Evolutionary conservation across 805 yeast genomes (phyloP), one percentile per base, ranked within the genome.

Genomic region (Candida cerambycidarum): DNA sequence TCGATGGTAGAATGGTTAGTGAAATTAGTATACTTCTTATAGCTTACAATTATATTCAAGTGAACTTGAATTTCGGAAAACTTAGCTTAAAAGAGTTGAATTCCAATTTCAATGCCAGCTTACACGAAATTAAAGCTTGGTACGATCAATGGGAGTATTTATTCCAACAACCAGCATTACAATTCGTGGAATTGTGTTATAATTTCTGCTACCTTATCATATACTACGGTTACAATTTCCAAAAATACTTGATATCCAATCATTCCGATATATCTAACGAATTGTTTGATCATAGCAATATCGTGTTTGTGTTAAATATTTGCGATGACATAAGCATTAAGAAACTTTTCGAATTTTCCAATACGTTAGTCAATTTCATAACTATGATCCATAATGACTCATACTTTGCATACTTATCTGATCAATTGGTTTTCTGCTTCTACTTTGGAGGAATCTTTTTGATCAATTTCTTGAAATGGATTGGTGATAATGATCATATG

Each of bases 1-100:
- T 85, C 57, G 95, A 86, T 56, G 88, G 86, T n/a, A 63, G 93
- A 45, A 83, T 86, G 79, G 82, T 85, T 6, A 82, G 89, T 31
- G 95, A 86, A 59, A 79, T 84, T 39, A 76, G 81, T 14, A 69
- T 84, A 9, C 78, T 82, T 41, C 58, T 77, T 13, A 70, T 79
- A 10, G 69, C 82, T 0, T 83, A 83, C 61, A 76, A 76, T 43
- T 83, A 70, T 57, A 63, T 82, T 15, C 83, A 81, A 41, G 45
- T 55, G 10, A 63, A 53, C 39, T 48, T 63, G 18, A 61, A 58
- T 42, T 43, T 48, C 12, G 50, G 38, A 4, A 23, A 23, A 15
- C 12, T 44, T 16, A 38, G 45, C 8, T 11, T 53, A 2, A 41
- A 47, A 4, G 58, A 57, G 5, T 43, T 56, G 17, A 61, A 61